A percentile compares a stretch with the other conserved stretches of the same genome.
phyloP scores from a whole-genome alignment of 306 rosid species.

The Canavalia gladiata region DNA sequence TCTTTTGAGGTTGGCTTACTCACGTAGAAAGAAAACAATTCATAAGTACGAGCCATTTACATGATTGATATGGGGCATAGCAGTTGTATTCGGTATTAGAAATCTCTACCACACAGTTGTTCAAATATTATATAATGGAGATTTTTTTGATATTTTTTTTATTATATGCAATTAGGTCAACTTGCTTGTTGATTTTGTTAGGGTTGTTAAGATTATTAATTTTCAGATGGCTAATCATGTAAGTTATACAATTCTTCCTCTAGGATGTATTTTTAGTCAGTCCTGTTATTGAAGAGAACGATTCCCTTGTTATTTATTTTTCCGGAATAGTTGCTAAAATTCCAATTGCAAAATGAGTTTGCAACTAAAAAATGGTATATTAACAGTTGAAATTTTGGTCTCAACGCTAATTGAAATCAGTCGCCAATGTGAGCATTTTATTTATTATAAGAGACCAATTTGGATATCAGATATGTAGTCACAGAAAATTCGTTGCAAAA shows the following conservation, averaged over 20 bases:
- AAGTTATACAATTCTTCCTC: conserved; percentile 46
- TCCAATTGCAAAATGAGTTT: too few species aligned
- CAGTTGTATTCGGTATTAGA: conserved; percentile 8
- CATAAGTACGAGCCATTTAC: conserved; percentile 66
- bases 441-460: too few species aligned
- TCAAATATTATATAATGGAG: conserved; percentile 6
- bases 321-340: too few species aligned
- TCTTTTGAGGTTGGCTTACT: conserved; percentile 91
- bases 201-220: conserved; percentile 96
- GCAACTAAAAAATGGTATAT: too few species aligned
- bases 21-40: conserved; percentile 89
- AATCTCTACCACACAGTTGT: conserved; percentile 25
- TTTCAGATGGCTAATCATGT: conserved; percentile 99
- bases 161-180: conserved; percentile 68
- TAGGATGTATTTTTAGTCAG: too few species aligned
- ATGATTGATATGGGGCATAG: conserved; percentile 37
- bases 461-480: too few species aligned
- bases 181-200: conserved; percentile 91
- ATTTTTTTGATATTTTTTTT: conserved; percentile 1
- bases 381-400: too few species aligned
- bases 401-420: too few species aligned
- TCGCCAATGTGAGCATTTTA: too few species aligned
- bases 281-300: too few species aligned
- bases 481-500: too few species aligned
- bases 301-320: too few species aligned